Conservation (phyloP, 192 early-diverging fungal genomes). For the Gamsiella multidivaricata region DNA sequence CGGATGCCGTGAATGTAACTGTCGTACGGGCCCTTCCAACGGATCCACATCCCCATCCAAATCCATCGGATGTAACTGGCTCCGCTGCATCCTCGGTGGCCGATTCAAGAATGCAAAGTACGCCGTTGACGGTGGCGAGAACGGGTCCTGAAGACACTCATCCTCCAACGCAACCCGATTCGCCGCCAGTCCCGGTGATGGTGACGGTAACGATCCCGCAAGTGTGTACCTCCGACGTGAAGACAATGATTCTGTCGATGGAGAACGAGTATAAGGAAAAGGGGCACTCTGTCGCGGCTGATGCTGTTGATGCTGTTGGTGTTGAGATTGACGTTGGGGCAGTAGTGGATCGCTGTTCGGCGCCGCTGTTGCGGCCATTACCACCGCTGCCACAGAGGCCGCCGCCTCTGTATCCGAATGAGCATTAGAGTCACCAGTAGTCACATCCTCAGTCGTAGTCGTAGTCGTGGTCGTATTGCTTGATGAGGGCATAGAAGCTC, state of each 20-base stretch:
- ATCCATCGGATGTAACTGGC: constrained; percentile 37
- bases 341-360: too few species aligned
- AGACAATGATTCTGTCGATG: constrained; percentile 11
- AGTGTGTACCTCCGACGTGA: constrained; percentile 30
- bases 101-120: constrained; percentile 50
- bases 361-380: background rate
- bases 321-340: too few species aligned
- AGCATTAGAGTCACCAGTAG: too few species aligned
- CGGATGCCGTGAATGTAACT: background rate
- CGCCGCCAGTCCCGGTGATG: background rate
- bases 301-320: constrained; percentile 2
- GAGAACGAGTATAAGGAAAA: too few species aligned
- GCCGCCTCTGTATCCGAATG: background rate
- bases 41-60: constrained; percentile 45
- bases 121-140: constrained; percentile 44
- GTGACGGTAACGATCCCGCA: background rate
- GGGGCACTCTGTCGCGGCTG: background rate
- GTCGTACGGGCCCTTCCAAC: constrained; percentile 7
- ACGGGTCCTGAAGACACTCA: constrained; percentile 31
- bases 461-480: too few species aligned
- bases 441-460: too few species aligned
- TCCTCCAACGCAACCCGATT: constrained; percentile 13
- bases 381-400: background rate
- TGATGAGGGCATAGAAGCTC: too few species aligned
- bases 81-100: constrained; percentile 17